Base-by-base conservation (phyloP, 208 protist species). In the Trypanosoma scelopori region DNA sequence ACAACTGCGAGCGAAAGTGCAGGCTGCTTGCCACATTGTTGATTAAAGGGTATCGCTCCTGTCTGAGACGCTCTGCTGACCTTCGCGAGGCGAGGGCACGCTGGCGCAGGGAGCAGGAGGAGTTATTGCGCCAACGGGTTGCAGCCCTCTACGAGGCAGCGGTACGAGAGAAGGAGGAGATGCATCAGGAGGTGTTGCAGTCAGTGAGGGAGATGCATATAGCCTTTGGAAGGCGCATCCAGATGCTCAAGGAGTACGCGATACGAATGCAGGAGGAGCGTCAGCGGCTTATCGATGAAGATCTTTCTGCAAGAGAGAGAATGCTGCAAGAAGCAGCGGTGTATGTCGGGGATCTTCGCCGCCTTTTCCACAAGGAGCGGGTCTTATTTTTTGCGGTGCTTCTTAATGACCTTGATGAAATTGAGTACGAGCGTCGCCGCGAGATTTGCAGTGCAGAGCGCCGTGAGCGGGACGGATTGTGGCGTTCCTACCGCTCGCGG, bases 61-160 rank as follows among this genome's bases (percentile, higher is more conserved):
- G 67, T 41, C 37, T 74, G 51, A 32, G 22, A 45, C 57, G 68
- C 46, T 74, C 60, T n/a, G 68, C 59, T 7, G 68, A 46, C 12
- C 27, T 68, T 22, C 48, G 68, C 13, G 59, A 63, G 32, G 60
- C 55, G 28, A 42, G 39, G n/a, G 60, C 60, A 27, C 60, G 59
- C 12, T 66, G 58, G 59, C 57, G 60, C 16, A 62, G 60, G 30
- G 50, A 74, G 27, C 59, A 64, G 22, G 15, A 28, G 16, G 27
- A 30, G 28, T 28, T 60, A 15, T 52, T 68, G 58, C 51, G 15
- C 2, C 25, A 32, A 16, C 6, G 20, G 30, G 45, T 9, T 56
- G n/a, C 13, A 7, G 23, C 18, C 6, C 32, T 74, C 3, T 50
- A 56, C 22, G 48, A 49, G 6, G 35, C 23, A 16, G 41, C 37